Evolutionary conservation across 1,284 basidiomycete species (phyloP).

Genomic region (Leccinum ponderosum): DNA sequence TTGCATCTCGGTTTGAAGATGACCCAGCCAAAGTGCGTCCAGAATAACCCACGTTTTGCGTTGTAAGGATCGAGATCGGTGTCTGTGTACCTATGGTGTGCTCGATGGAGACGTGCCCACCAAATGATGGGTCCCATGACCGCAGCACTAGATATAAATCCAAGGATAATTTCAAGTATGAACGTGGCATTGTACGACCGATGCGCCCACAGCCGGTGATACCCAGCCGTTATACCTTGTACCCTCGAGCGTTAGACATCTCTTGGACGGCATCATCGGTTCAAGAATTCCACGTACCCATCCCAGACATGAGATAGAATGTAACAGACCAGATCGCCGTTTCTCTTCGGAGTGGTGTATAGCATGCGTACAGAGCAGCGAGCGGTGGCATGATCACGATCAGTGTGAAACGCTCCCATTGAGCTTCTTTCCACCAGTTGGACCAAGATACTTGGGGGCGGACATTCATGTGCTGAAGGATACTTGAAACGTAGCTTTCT

Average conservation of each 20-base stretch:
- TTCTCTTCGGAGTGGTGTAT: constrained; percentile 5
- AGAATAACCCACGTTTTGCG: constrained; percentile 76
- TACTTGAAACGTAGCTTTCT: constrained; percentile 46
- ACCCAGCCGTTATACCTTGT: constrained; percentile 68
- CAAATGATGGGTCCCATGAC: constrained; percentile 88
- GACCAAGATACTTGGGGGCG: constrained; percentile 44
- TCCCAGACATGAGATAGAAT: constrained; percentile 5
- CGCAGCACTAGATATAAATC: constrained; percentile 76
- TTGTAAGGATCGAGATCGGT: constrained; percentile 92
- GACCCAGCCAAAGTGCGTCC: constrained; percentile 89
- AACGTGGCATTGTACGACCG: constrained; percentile 81
- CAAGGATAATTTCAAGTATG: constrained; percentile 76
- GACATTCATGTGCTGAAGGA: constrained; percentile 48
- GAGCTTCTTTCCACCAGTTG: constrained; percentile 34
- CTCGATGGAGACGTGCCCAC: constrained; percentile 89
- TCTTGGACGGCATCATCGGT: background rate
- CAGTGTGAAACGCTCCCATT: constrained; percentile 23
- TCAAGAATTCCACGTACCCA: constrained; percentile 2
- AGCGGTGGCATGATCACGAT: constrained; percentile 19
- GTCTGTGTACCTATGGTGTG: constrained; percentile 91
- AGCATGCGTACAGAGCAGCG: constrained; percentile 16
- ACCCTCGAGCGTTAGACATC: background rate
- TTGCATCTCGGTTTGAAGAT: constrained; percentile 81
- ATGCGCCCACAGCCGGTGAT: constrained; percentile 89
- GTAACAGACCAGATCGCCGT: constrained; percentile 3